Conservation (phyloP, 1,284 basidiomycete genomes). For the Ustilago sp. region DNA sequence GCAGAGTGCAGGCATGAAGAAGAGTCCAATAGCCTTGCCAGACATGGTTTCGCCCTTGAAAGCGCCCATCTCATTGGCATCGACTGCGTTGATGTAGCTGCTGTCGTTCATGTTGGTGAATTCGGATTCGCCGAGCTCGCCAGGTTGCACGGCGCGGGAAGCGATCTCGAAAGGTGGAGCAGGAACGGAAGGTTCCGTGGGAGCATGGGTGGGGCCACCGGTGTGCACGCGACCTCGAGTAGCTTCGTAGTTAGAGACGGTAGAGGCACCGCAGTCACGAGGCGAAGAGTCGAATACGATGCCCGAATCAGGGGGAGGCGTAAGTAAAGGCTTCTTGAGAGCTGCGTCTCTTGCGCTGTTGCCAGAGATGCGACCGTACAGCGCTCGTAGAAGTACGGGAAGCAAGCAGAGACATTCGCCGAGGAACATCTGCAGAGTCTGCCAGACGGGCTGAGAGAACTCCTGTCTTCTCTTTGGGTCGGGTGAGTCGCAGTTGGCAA, state of each 20-base stretch:
- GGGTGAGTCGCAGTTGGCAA: slow-evolving; percentile 65
- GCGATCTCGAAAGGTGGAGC: slow-evolving; percentile 50
- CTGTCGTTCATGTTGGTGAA: slow-evolving; percentile 35
- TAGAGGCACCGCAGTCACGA: slow-evolving; percentile 20
- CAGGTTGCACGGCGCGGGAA: slow-evolving; percentile 41
- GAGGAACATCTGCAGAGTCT: slow-evolving; percentile 70
- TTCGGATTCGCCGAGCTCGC: slow-evolving; percentile 36
- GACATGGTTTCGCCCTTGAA: slow-evolving; percentile 45
- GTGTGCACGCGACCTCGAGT: slow-evolving; percentile 41
- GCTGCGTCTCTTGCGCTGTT: slow-evolving; percentile 27
- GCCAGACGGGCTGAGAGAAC: slow-evolving; percentile 68
- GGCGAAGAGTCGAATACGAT: slow-evolving; percentile 40
- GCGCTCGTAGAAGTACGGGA: slow-evolving; percentile 38
- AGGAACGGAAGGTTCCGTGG: slow-evolving; percentile 33
- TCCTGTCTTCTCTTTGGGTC: slow-evolving; percentile 51
- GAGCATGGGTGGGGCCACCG: slow-evolving; percentile 43
- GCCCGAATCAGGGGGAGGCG: slow-evolving; percentile 44
- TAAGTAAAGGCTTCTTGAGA: slow-evolving; percentile 48
- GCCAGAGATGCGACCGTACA: slow-evolving; percentile 34
- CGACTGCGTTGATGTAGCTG: slow-evolving; percentile 39
- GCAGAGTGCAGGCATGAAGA: slow-evolving; percentile 85
- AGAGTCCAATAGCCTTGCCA: slow-evolving; percentile 71
- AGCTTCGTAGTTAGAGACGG: slow-evolving; percentile 46
- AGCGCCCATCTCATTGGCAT: slow-evolving; percentile 33
- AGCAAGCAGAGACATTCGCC: slow-evolving; percentile 70